A percentile compares a stretch with the other conserved stretches of the same genome.
Conservation (phyloP, 1,284 basidiomycete species). For the Fomitopsis pinicola region DNA sequence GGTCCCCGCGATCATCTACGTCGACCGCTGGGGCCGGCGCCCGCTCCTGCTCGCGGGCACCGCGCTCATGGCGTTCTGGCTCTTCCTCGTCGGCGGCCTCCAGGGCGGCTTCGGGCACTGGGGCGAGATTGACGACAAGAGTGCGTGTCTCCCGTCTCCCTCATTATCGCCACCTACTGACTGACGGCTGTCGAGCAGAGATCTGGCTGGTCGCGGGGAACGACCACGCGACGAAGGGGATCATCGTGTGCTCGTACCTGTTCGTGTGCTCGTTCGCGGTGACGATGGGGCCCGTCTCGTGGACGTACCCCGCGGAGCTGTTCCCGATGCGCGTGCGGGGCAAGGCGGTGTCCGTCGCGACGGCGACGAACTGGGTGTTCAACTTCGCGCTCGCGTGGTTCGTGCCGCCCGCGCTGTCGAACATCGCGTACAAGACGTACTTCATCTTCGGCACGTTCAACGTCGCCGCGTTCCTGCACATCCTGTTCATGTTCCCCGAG, state of each 20-base stretch:
- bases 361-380: constrained; percentile 65
- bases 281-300: constrained; percentile 63
- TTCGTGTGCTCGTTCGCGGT: constrained; percentile 71
- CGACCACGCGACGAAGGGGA: constrained; percentile 52
- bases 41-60: constrained; percentile 68
- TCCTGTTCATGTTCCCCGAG: constrained; percentile 74
- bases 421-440: constrained; percentile 45
- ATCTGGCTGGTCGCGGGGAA: constrained; percentile 64
- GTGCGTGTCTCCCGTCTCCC: constrained; percentile 16
- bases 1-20: constrained; percentile 72
- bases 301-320: constrained; percentile 38
- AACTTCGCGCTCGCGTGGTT: constrained; percentile 69
- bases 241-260: constrained; percentile 75
- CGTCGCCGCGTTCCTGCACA: constrained; percentile 63
- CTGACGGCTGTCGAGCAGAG: constrained; percentile 6
- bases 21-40: constrained; percentile 77
- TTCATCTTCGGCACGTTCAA: constrained; percentile 79
- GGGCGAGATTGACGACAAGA: constrained; percentile 38
- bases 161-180: not conserved
- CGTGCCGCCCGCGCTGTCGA: constrained; percentile 35
- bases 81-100: constrained; percentile 73
- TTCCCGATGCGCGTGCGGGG: constrained; percentile 70
- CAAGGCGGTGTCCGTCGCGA: constrained; percentile 65
- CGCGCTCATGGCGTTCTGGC: constrained; percentile 68
- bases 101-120: constrained; percentile 66